Conservation (phyloP, 352 stramenopile genomes). For the Globisporangium apiculatum region DNA sequence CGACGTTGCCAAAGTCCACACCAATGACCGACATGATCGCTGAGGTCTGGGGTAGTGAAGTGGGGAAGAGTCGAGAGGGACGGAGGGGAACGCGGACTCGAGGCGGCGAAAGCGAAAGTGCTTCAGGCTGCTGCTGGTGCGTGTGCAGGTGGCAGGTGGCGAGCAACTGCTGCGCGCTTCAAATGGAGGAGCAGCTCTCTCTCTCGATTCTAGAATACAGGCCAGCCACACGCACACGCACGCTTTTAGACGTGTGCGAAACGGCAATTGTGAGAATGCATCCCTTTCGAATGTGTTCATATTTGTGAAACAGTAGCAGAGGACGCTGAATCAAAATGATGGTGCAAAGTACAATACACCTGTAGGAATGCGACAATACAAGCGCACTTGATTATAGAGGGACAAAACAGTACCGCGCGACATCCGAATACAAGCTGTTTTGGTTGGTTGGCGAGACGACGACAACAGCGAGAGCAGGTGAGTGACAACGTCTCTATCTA, state of each 20-base stretch:
- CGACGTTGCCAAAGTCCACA: slow-evolving; percentile 95
- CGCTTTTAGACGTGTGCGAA: neutral
- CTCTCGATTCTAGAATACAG: slow-evolving; percentile 21
- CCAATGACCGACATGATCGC: slow-evolving; percentile 94
- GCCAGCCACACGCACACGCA: slow-evolving; percentile 7
- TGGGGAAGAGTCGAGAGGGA: slow-evolving; percentile 5
- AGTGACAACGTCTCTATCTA: too few species aligned
- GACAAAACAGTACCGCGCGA: neutral
- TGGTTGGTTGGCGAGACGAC: slow-evolving; percentile 7
- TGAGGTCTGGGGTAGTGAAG: neutral
- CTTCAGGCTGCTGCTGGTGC: neutral
- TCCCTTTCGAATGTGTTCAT: neutral
- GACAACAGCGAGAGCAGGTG: too few species aligned
- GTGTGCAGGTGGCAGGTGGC: neutral
- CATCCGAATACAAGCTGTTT: slow-evolving; percentile 16
- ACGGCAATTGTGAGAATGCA: neutral
- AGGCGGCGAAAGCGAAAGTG: slow-evolving; percentile 4
- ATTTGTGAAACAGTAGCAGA: neutral
- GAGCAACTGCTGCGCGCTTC: neutral
- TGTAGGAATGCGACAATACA: too few species aligned
- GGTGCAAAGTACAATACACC: too few species aligned
- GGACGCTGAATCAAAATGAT: too few species aligned
- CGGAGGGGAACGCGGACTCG: neutral
- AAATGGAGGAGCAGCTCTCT: neutral
- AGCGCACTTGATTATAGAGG: too few species aligned